phyloP scores from a whole-genome alignment of 139 green algal species.

The Axilococcus clingmanii region DNA sequence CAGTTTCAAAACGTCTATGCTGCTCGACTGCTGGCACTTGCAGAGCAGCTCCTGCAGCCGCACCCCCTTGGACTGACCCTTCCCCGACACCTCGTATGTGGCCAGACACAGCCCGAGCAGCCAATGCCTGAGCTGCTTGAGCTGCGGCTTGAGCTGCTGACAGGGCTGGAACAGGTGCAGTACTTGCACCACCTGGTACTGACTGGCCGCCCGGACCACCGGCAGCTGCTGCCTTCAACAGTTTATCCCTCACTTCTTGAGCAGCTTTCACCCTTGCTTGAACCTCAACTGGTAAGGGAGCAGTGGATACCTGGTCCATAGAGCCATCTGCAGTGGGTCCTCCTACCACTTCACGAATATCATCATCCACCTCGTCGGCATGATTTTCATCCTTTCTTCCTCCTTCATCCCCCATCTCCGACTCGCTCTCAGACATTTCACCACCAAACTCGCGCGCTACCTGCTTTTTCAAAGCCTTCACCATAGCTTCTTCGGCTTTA shows the following conservation, averaged over 20 bases:
- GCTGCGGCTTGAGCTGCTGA: constrained; percentile 7
- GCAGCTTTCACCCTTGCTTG: constrained; percentile 32
- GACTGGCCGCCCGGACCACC: not conserved
- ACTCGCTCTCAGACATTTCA: constrained; percentile 38
- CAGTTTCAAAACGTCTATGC: constrained; percentile 64
- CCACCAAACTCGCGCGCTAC: constrained; percentile 37
- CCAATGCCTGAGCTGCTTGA: constrained; percentile 5
- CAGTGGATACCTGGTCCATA: no score
- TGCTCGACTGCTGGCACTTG: not conserved
- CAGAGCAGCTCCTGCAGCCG: not conserved
- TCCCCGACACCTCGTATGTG: not conserved
- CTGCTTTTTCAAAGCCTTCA: constrained; percentile 33
- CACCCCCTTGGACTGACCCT: no score
- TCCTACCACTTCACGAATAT: constrained; percentile 2
- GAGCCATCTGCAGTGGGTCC: not conserved
- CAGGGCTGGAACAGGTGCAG: constrained; percentile 5
- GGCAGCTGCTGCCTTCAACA: constrained; percentile 5
- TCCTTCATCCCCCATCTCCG: constrained; percentile 27
- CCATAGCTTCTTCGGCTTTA: constrained; percentile 65
- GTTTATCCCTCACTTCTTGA: constrained; percentile 31
- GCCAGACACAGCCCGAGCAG: constrained; percentile 3
- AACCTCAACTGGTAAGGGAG: constrained; percentile 10
- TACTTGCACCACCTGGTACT: constrained; percentile 1
- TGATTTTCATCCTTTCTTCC: not conserved
- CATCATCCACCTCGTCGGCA: not conserved